Evolutionary conservation across 2,329 filamentous ascomycete genomes (phyloP), one percentile per base, ranked within the genome.

Genomic region (Chrysosporium queenslandicum): DNA sequence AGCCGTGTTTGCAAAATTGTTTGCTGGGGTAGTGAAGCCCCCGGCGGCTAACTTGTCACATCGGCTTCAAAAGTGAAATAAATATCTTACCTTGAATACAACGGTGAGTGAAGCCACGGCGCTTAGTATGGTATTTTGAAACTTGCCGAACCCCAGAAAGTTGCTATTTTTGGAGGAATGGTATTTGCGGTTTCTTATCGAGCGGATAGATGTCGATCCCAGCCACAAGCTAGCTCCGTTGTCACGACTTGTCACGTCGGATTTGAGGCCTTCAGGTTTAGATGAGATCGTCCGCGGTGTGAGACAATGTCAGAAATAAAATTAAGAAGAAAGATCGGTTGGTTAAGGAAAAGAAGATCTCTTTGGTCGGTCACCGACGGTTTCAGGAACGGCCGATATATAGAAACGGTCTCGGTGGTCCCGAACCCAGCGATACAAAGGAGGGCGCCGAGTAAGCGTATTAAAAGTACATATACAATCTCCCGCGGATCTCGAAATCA

Each of bases 21-120:
- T 51, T 51, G 49, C 40, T 51, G 49, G 49, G 49, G 30, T 27
- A 21, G 40, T 43, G 20, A 11, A 20, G 14, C 29, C n/a, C n/a
- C 20, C 25, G 49, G 49, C 49, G 49, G 49, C 49, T 51, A 45
- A 45, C 45, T 45, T 11, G 8, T 40, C 30, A 51, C 45, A 50
- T 30, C 27, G n/a, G 47, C 18, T n/a, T n/a, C 25, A 27, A 45
- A 29, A 45, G n/a, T 25, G 29, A 37, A 50, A 34, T n/a, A 34
- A 29, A 8, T 29, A 29, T 9, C 49, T 51, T 27, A 51, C 49
- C 49, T 51, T 45, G n/a, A 37, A 27, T 27, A 27, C 32, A 37
- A 27, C 40, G 29, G 45, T 45, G 29, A 20, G 5, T 36, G 12
- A 43, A 16, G 8, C 21, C 39, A 18, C 30, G 32, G 49, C 49